Evolutionary conservation across 257 asterid genomes (phyloP).

Genomic region (Cinchona pubescens): DNA sequence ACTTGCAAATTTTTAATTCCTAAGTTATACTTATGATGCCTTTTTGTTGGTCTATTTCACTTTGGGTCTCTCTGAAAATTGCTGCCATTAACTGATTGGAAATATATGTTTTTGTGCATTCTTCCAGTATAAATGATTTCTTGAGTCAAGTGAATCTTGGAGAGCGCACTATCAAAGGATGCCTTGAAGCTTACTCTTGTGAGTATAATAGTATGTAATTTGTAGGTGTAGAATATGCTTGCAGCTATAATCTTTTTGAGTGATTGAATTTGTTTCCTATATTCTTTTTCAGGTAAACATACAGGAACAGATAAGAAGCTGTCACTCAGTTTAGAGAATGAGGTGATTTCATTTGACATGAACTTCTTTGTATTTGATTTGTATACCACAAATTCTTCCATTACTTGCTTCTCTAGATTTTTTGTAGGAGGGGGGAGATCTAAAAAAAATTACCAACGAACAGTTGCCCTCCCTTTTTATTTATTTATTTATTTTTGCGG

Average conservation of each 20-base stretch:
- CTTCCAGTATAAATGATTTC: conserved; percentile 70
- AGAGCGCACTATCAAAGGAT: conserved; percentile 77
- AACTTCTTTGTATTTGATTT: conserved; percentile 4
- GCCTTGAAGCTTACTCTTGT: conserved; percentile 96
- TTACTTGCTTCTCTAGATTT: neutral
- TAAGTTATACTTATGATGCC: neutral
- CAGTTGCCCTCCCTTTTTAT: neutral
- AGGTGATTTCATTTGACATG: conserved; percentile 49
- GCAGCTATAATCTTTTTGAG: conserved; percentile 6
- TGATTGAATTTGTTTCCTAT: conserved; percentile 6
- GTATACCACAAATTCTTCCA: neutral
- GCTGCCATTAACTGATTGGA: neutral
- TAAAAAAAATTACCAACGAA: neutral
- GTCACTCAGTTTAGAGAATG: conserved; percentile 87
- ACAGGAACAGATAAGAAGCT: conserved; percentile 86
- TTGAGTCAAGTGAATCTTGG: conserved; percentile 82
- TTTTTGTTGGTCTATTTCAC: neutral
- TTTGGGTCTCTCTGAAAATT: neutral
- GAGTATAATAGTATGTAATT: conserved; percentile 37
- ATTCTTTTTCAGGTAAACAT: conserved; percentile 68
- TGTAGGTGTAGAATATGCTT: conserved; percentile 7
- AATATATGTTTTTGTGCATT: conserved; percentile 13
- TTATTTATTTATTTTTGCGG: neutral
- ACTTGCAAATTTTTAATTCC: neutral
- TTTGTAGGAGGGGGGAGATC: too few relatives aligned